Evolutionary conservation across 768 basidiomycete species (phyloP).

Genomic region (Kwoniella dendrophila): DNA sequence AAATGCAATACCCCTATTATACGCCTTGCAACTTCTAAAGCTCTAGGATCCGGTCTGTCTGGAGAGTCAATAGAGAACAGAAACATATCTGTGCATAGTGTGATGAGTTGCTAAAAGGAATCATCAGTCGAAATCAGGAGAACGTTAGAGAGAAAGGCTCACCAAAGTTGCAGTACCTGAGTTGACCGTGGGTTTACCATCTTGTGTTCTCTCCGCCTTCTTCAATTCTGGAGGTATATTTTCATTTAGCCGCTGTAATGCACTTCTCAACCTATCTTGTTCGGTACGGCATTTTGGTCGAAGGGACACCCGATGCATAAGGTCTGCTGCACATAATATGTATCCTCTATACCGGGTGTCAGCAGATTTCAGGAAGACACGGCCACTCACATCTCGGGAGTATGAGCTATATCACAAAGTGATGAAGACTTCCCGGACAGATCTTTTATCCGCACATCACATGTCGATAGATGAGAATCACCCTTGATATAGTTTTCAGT

Average conservation of each 20-base stretch:
- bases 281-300: not conserved
- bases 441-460: slow-evolving; percentile 6
- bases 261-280: not conserved
- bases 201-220: not conserved
- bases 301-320: slow-evolving; percentile 11
- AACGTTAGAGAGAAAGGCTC: not conserved
- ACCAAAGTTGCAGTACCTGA: slow-evolving; percentile 14
- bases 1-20: slow-evolving; percentile 24
- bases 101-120: slow-evolving; percentile 22
- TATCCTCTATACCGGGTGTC: not conserved
- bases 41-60: slow-evolving; percentile 3
- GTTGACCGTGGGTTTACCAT: not conserved
- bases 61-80: slow-evolving; percentile 7
- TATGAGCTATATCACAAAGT: slow-evolving; percentile 5
- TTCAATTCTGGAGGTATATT: not conserved
- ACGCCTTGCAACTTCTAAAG: slow-evolving; percentile 13
- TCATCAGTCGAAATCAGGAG: not conserved
- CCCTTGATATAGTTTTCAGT: not conserved
- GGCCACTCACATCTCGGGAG: slow-evolving; percentile 9
- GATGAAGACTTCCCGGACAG: not conserved
- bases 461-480: slow-evolving; percentile 11
- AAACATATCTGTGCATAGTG: slow-evolving; percentile 28
- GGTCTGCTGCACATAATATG: not conserved
- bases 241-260: not conserved
- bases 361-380: too few relatives aligned